Base-by-base conservation (phyloP, 768 basidiomycete species). In the Dentipellis sp. region DNA sequence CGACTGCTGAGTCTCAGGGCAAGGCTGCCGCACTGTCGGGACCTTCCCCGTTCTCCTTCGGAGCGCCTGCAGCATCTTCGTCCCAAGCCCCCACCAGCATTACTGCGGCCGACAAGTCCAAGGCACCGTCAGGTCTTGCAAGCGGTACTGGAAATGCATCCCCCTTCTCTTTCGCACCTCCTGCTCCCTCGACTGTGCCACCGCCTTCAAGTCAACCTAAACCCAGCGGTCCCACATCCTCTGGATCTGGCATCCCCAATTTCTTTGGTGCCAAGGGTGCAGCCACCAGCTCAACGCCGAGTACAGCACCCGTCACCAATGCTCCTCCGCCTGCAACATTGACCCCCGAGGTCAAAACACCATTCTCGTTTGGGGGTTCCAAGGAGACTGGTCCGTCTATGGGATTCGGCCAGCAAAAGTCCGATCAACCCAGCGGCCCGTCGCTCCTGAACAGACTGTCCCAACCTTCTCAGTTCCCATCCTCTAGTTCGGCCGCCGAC, bases 181-280 rank as follows among this genome's bases (percentile, higher is more conserved):
- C 55, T 22, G 17, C 64, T 36, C n/a, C 63, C n/a, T 39, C 61
- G 1, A 54, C 53, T 4, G 8, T 53, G 11, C 29, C 29, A 29
- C 29, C 29, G 29, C 29, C 29, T 29, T 29, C 29, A 29, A 6
- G 29, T 29, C 29, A 29, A 29, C 29, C 48, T 64, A 11, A n/a
- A 36, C 4, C n/a, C 55, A 34, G 46, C 62, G 17, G 22, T 61
- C 42, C 16, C 19, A 19, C 42, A 45, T 17, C 48, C 23, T 23
- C 48, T 21, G 17, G 17, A 19, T 37, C 60, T 7, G 35, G 61
- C 17, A 50, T 65, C 21, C 64, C 71, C 29, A 69, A 67, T 55
- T 67, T 70, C 58, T 69, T 72, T 47, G 23, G 48, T 21, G 21
- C 16, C 65, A 34, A 64, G 54, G 42, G n/a, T n/a, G 42, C 42